Evolutionary conservation across 805 yeast genomes (phyloP).

Genomic region (Debaryomyces tyrocola): DNA sequence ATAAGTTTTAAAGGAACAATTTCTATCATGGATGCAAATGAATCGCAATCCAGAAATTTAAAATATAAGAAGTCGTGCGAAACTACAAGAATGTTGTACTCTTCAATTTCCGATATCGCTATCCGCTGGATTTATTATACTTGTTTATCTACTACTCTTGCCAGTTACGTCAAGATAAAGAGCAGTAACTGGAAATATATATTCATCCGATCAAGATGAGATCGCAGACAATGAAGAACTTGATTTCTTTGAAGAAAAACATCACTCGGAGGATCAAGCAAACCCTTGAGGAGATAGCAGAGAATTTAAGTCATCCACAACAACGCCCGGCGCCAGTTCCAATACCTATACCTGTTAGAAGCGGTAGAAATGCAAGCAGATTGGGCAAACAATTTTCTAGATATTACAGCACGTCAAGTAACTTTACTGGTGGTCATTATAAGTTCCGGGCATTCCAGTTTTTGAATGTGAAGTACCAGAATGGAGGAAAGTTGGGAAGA

Average conservation of each 20-base stretch:
- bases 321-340: conserved; percentile 32
- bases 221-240: conserved; percentile 34
- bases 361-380: conserved; percentile 14
- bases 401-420: conserved; percentile 19
- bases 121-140: not conserved
- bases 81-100: not conserved
- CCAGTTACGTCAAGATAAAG: not conserved
- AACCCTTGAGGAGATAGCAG: conserved; percentile 49
- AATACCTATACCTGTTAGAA: conserved; percentile 39
- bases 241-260: conserved; percentile 42
- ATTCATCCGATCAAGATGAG: conserved; percentile 7
- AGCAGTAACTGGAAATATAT: not conserved
- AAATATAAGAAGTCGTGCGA: not conserved
- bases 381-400: conserved; percentile 22
- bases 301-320: conserved; percentile 25
- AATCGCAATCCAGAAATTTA: not conserved
- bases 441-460: not conserved
- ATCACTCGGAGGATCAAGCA: conserved; percentile 48
- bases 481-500: not conserved
- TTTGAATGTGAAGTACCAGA: not conserved
- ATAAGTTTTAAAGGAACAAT: too few relatives aligned
- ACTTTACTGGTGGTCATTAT: conserved; percentile 2
- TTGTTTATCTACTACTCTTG: conserved; percentile 1
- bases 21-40: not conserved
- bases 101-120: not conserved